Evolutionary conservation across 179 eudicot genomes (phyloP), one percentile per base, ranked within the genome.

Genomic region (Corrigiola litoralis): DNA sequence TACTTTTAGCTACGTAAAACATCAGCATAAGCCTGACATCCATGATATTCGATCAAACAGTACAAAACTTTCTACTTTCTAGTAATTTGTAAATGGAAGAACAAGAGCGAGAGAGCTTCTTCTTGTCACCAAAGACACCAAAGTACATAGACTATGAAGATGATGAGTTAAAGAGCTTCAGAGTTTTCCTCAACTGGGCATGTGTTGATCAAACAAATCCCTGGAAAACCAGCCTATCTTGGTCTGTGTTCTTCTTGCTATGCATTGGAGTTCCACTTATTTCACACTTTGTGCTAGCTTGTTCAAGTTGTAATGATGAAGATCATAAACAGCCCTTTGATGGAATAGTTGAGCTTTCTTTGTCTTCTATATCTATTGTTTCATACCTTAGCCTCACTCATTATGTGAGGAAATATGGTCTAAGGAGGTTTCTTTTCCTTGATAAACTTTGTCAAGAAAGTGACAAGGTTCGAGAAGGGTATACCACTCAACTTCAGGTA

Each of bases 381-480:
- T 90, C 98, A 0, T 92, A 79, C 56, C 41, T 85, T 31, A 65
- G 85, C 21, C 75, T 92, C 1, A 79, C 87, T 16, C 74, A 80
- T 5, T 87, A 87, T 50, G 79, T 74, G 0, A 77, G 79, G 11
- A 84, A 72, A n/a, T 85, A 82, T 60, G 98, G 98, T 3, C 59
- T 92, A n/a, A 71, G 84, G n/a, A 85, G 55, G 60, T 92, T 92
- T 28, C 67, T 92, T 45, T 87, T 92, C 42, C 85, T 92, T 28
- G 92, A 92, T 77, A 87, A 84, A 32, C 38, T 89, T 37, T 70
- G 70, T 40, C 83, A 82, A 61, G 88, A 85, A 20, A 89, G 89
- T 67, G 84, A 73, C 16, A 75, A 77, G 54, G 96, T 90, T 63
- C 73, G 84, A 14, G 61, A 72, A 20, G 95, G 84, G 0, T 92